These are phyloP conservation scores for Didymella keratinophila DNA, from an alignment of 2,329 filamentous ascomycete species.

Conservation along the genomic window DNA sequence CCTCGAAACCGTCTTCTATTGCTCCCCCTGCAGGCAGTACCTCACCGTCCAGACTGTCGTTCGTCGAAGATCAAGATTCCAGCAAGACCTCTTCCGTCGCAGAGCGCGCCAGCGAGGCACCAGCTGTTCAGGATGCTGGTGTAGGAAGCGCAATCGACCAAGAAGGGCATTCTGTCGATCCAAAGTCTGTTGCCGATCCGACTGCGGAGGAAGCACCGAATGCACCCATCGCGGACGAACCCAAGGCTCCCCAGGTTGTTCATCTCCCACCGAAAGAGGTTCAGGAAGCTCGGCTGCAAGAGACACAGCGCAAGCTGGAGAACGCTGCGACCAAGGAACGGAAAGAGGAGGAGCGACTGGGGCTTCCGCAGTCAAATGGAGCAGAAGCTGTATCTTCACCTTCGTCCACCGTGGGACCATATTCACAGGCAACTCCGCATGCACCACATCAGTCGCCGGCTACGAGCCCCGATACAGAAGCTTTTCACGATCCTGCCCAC, in stretches of 20 bases:
- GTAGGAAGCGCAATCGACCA: slow-evolving; percentile 6
- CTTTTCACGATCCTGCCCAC: slow-evolving; percentile 51
- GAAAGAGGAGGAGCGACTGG: slow-evolving; percentile 50
- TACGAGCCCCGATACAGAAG: slow-evolving; percentile 74
- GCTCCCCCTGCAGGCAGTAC: slow-evolving; percentile 20
- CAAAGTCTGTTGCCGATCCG: slow-evolving; percentile 38
- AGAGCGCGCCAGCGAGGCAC: slow-evolving; percentile 19
- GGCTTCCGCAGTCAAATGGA: slow-evolving; percentile 35
- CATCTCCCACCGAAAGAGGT: slow-evolving; percentile 60
- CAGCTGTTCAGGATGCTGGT: slow-evolving; percentile 25
- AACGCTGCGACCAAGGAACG: slow-evolving; percentile 47
- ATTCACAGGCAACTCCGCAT: slow-evolving; percentile 76
- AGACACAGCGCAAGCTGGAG: slow-evolving; percentile 52
- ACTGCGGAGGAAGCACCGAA: slow-evolving; percentile 27
- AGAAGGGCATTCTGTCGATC: slow-evolving; percentile 35
- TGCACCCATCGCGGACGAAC: slow-evolving; percentile 13
- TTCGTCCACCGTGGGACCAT: slow-evolving; percentile 71
- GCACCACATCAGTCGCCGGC: slow-evolving; percentile 73
- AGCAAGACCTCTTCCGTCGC: slow-evolving; percentile 19
- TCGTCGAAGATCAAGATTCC: slow-evolving; percentile 28
- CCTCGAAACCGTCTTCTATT: slow-evolving; percentile 20
- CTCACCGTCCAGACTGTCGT: slow-evolving; percentile 17
- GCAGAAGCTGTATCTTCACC: slow-evolving; percentile 57
- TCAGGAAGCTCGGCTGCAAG: slow-evolving; percentile 57
- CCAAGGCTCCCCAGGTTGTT: slow-evolving; percentile 47